Evolutionary conservation across 345 rosid species (phyloP), one percentile per base, ranked within the genome.

Genomic region (Brassica nigra): DNA sequence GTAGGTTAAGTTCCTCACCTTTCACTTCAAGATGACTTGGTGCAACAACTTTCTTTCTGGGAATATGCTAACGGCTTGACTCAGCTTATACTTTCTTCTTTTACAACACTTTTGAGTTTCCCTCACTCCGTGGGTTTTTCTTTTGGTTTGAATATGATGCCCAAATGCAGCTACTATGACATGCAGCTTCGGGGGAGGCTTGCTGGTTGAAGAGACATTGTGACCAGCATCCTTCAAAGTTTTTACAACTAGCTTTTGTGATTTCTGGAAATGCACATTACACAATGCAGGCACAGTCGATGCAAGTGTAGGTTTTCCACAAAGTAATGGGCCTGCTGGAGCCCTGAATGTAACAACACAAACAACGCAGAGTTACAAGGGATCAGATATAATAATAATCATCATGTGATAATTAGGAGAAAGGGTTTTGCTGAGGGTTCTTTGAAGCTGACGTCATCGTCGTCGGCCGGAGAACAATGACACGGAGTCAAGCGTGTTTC

Each of bases 221-320:
- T 86, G 92, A 61, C 94, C 92, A 47, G 97, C 97, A 79, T 89
- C 89, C 80, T 84, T 90, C 77, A 92, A 62, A 61, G 97, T 94
- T 70, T 80, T 78, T 23, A 78, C 82, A 58, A 88, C 90, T 64
- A 80, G 86, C 81, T 86, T 89, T 71, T 87, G 91, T 49, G 91
- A 87, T 85, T 84, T 92, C 57, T 88, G 94, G 84, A 86, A 90
- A 83, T 92, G 97, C 70, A 68, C 75, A 10, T 70, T 54, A 68
- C 97, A 91, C 18, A 87, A 83, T 20, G 88, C 76, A 80, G 94
- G 94, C 33, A 75, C 78, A 14, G 81, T 79, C 16, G 91, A 89
- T 79, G 86, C 87, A 79, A 90, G 78, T 66, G 89, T 90, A 20
- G 97, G 92, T 79, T 88, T 90, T 72, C 91, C 94, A 78, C 97